Base-by-base conservation (phyloP, 2,329 filamentous ascomycete species). In the Xylariaceae sp. region DNA sequence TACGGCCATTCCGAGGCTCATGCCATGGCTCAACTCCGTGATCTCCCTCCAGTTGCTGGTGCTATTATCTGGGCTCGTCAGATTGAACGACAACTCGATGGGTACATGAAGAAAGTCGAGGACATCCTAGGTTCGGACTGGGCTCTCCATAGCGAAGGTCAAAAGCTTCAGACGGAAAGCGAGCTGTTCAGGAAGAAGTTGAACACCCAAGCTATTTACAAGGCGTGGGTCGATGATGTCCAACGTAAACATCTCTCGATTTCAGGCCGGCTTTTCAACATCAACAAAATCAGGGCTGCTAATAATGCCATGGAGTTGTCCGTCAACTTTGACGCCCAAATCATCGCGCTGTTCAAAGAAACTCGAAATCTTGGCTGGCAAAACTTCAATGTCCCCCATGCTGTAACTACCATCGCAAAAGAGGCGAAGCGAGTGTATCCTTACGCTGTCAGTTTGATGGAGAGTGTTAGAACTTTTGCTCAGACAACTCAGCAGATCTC, bases 61-160 rank as follows among this genome's bases (percentile, higher is more conserved):
- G 93, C 93, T 41, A 97, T 99, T 66, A 95, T 99, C 56, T 97
- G 94, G 89, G 93, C 93, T 23, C 88, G 91, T 49, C 94, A 99
- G 74, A 99, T 99, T 62, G 93, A 99, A 77, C 87, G 91, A 41
- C 94, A 99, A 73, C 84, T 99, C 8, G 88, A 97, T 70, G 89
- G 88, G 9, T 99, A 99, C 74, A 97, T 99, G 92, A 90, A 92
- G 72, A 97, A 97, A 74, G 93, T 99, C n/a, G 95, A 97, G 73
- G 91, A 96, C 66, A 94, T 99, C 44, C 84, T 99, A 18, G 94
- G 94, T 53, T 87, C 90, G 58, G 92, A 97, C 67, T 99, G 94
- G 94, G 88, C 89, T 57, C 80, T 97, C 61, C 95, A 99, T 70
- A 85, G 92, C 5, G 94, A 99, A 72, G 95, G 95, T 1, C 91